Conservation (phyloP, 78 protist species). For the Tieghemostelium lacteum region DNA sequence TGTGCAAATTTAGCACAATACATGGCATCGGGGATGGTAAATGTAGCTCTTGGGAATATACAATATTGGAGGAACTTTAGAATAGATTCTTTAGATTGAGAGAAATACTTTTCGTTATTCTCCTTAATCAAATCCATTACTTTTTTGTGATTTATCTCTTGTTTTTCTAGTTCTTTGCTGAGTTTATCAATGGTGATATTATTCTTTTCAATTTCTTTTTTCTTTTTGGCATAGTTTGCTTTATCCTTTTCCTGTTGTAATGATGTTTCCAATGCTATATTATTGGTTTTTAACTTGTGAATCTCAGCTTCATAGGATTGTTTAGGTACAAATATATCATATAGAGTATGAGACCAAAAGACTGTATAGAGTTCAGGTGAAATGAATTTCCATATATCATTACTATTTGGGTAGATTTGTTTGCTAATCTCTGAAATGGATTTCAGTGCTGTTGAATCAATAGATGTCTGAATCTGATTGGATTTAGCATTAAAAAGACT, state of each 20-base stretch:
- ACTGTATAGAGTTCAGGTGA: constrained; percentile 31
- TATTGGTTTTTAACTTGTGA: neutral
- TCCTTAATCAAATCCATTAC: constrained; percentile 25
- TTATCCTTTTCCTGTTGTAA: neutral
- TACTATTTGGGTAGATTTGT: neutral
- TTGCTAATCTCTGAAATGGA: neutral
- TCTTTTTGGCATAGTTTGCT: neutral
- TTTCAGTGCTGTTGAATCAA: neutral
- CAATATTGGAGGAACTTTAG: constrained; percentile 63
- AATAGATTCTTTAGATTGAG: neutral
- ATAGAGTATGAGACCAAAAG: constrained; percentile 70
- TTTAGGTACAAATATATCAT: constrained; percentile 71
- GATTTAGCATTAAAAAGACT: neutral
- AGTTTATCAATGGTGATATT: constrained; percentile 2
- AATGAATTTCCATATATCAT: constrained; percentile 16
- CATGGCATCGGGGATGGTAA: constrained; percentile 69
- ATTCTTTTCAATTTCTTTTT: constrained; percentile 31
- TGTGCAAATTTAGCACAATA: constrained; percentile 64
- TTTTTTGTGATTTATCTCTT: constrained; percentile 16
- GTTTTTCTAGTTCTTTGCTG: constrained; percentile 16
- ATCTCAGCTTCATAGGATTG: constrained; percentile 35
- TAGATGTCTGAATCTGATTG: too few species aligned
- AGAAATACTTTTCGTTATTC: constrained; percentile 36
- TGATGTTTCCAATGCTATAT: neutral
- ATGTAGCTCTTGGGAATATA: constrained; percentile 69